phyloP scores from a whole-genome alignment of 1,139 yeast genomes.

The Barnettozyma hawaiiensis region DNA sequence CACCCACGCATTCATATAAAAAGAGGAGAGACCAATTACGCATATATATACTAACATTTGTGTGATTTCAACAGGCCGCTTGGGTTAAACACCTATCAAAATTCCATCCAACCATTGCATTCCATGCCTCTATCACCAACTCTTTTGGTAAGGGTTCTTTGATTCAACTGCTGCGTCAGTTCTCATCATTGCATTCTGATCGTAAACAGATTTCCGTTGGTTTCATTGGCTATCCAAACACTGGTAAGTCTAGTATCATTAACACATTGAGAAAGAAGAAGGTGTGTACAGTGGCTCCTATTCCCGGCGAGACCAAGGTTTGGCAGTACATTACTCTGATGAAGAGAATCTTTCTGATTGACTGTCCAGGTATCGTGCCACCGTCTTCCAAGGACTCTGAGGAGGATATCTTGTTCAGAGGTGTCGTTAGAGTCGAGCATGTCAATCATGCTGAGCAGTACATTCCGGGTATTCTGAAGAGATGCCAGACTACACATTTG shows the following conservation, averaged over 20 bases:
- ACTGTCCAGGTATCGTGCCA: slow-evolving; percentile 98
- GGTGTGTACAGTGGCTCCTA: slow-evolving; percentile 96
- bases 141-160: slow-evolving; percentile 97
- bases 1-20: not conserved
- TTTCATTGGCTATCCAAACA: slow-evolving; percentile 94
- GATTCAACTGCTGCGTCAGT: slow-evolving; percentile 89
- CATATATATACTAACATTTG: slow-evolving; percentile 43
- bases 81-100: slow-evolving; percentile 96
- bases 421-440: slow-evolving; percentile 96
- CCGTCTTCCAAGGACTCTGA: slow-evolving; percentile 86
- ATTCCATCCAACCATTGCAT: slow-evolving; percentile 90
- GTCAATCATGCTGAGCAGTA: slow-evolving; percentile 94
- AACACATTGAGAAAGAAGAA: slow-evolving; percentile 90
- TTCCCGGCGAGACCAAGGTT: slow-evolving; percentile 98
- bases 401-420: slow-evolving; percentile 91
- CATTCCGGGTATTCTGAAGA: slow-evolving; percentile 78
- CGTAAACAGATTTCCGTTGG: slow-evolving; percentile 96
- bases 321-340: slow-evolving; percentile 98
- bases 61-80: slow-evolving; percentile 76
- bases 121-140: slow-evolving; percentile 95
- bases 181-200: slow-evolving; percentile 83
- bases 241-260: slow-evolving; percentile 94
- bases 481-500: slow-evolving; percentile 85
- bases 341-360: slow-evolving; percentile 92
- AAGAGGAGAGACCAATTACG: not conserved